phyloP scores from a whole-genome alignment of 352 stramenopile species.

The Thalassiosira ordinaria region DNA sequence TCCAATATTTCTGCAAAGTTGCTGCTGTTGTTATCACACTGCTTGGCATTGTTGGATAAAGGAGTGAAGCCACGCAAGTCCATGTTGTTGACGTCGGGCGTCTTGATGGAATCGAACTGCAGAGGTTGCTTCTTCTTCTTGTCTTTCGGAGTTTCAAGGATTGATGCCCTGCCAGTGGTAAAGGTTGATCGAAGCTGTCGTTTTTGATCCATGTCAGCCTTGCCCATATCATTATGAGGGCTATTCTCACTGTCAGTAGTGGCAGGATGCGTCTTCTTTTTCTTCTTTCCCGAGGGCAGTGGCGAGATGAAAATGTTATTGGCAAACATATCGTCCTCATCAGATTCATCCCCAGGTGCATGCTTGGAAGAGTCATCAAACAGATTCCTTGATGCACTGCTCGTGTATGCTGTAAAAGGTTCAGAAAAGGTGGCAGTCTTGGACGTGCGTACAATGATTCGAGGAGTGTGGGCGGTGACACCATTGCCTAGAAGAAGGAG shows the following conservation, averaged over 20 bases:
- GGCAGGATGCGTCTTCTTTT: too few relatives aligned
- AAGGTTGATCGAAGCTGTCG: constrained; percentile 37
- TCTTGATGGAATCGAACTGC: constrained; percentile 22
- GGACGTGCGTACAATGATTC: constrained; percentile 10
- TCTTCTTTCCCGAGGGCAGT: too few relatives aligned
- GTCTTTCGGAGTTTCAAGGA: constrained; percentile 44
- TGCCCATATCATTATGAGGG: too few relatives aligned
- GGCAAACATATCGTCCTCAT: constrained; percentile 10
- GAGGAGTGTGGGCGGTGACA: constrained; percentile 23
- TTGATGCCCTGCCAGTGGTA: constrained; percentile 34
- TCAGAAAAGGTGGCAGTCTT: constrained; percentile 16
- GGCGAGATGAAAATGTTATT: constrained; percentile 55
- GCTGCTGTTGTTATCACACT: constrained; percentile 5
- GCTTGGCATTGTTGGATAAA: constrained; percentile 41
- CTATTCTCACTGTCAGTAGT: too few relatives aligned
- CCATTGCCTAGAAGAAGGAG: too few relatives aligned
- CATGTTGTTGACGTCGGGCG: constrained; percentile 16
- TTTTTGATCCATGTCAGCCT: constrained; percentile 18
- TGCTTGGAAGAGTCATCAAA: constrained; percentile 35
- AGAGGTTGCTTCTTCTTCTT: neutral
- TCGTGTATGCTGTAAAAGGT: constrained; percentile 23
- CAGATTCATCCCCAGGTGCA: constrained; percentile 9
- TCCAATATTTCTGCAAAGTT: constrained; percentile 49
- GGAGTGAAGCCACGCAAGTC: constrained; percentile 49
- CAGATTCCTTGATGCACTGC: constrained; percentile 50